A percentile compares a stretch with the other conserved stretches of the same genome.
Evolutionary conservation across 164 flowering plant genomes (phyloP).

Genomic region (Amborella trichopoda): DNA sequence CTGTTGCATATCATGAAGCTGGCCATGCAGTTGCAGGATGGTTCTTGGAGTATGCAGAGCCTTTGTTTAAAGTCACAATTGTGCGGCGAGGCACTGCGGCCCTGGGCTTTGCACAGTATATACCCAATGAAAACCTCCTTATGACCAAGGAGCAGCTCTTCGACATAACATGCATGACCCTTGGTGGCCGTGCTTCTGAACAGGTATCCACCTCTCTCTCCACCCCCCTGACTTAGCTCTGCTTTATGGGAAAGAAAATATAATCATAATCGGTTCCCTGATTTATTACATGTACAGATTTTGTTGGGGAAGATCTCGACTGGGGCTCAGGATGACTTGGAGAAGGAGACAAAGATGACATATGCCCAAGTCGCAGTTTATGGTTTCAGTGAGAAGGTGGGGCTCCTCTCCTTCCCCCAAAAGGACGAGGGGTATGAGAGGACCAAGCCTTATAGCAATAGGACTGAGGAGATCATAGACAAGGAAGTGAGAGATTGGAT

Average conservation of each 20-base stretch:
- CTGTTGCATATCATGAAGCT: slow-evolving; percentile 94
- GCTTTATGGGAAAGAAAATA: neutral
- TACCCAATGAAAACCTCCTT: slow-evolving; percentile 87
- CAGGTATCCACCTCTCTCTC: slow-evolving; percentile 34
- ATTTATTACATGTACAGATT: slow-evolving; percentile 34
- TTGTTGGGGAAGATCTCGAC: slow-evolving; percentile 84
- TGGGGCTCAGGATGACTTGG: slow-evolving; percentile 92
- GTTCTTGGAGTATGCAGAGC: slow-evolving; percentile 89
- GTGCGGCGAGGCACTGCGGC: slow-evolving; percentile 98
- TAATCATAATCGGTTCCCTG: neutral
- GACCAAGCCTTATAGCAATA: slow-evolving; percentile 88
- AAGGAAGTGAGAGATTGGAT: slow-evolving; percentile 90
- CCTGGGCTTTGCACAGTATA: slow-evolving; percentile 93
- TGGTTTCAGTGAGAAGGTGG: slow-evolving; percentile 91
- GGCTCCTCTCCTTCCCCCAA: slow-evolving; percentile 84
- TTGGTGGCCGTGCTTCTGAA: slow-evolving; percentile 97
- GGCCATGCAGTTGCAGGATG: slow-evolving; percentile 96
- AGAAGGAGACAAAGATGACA: slow-evolving; percentile 92
- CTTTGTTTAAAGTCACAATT: slow-evolving; percentile 81
- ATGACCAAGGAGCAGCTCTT: slow-evolving; percentile 95
- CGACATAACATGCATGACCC: slow-evolving; percentile 97
- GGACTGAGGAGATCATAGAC: slow-evolving; percentile 79
- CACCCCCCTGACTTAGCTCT: no score
- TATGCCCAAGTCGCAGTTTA: slow-evolving; percentile 88
- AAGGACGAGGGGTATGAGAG: slow-evolving; percentile 64